These are phyloP conservation scores for Perkinsus marinus DNA, from an alignment of 169 alveolate species.

Conservation along the genomic window DNA sequence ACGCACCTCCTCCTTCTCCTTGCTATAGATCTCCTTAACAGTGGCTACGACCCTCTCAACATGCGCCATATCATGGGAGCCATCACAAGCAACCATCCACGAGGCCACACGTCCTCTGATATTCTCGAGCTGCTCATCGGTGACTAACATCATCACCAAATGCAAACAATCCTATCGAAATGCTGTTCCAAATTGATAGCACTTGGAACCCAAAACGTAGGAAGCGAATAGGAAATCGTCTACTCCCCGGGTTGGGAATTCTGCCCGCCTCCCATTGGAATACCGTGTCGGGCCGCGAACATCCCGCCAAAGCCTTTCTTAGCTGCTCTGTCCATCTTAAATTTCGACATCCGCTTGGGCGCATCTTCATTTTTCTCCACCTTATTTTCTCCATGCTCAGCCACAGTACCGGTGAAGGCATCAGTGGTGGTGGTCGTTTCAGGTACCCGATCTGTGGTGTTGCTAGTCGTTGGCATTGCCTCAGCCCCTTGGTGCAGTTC, in stretches of 20 bases:
- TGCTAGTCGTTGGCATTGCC: too few relatives aligned
- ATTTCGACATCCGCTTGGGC: background rate
- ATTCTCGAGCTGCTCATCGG: background rate
- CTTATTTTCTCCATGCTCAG: background rate
- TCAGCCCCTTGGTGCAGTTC: background rate
- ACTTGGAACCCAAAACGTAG: too few relatives aligned
- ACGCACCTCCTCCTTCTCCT: background rate
- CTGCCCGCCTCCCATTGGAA: background rate
- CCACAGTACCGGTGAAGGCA: background rate
- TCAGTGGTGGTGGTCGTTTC: too few relatives aligned
- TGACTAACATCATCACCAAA: too few relatives aligned
- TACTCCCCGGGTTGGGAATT: background rate
- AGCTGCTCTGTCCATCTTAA: background rate
- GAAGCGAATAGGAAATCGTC: too few relatives aligned
- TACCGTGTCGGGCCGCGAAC: background rate
- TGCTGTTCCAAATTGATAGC: too few relatives aligned
- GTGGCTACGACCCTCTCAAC: background rate
- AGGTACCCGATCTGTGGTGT: too few relatives aligned
- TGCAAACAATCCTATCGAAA: too few relatives aligned
- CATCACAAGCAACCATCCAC: background rate
- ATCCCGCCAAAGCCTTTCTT: background rate
- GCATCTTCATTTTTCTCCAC: background rate
- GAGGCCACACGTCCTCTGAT: background rate
- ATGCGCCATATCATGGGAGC: background rate
- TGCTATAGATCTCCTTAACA: background rate